Evolutionary conservation across 2,329 filamentous ascomycete species (phyloP).

Genomic region (Colletotrichum plurivorum): DNA sequence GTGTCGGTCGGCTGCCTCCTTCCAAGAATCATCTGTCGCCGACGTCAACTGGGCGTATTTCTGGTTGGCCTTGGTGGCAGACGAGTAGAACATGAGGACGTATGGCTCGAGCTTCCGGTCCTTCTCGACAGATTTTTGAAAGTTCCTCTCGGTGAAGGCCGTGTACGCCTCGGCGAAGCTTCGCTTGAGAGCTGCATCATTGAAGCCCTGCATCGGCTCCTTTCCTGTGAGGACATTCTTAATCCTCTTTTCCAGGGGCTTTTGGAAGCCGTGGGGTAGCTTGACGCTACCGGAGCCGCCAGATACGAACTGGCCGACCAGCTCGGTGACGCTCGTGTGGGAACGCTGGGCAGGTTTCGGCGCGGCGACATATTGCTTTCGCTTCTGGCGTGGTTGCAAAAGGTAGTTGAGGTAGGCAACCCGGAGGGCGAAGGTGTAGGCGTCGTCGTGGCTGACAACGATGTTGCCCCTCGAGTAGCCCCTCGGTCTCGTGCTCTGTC

Average conservation of each 20-base stretch:
- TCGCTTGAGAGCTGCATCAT: conserved; percentile 90
- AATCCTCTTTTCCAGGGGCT: conserved; percentile 77
- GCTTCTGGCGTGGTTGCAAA: conserved; percentile 89
- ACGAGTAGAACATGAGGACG: conserved; percentile 95
- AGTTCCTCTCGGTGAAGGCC: conserved; percentile 88
- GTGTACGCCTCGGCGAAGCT: conserved; percentile 97
- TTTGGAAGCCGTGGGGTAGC: conserved; percentile 69
- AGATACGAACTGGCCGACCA: conserved; percentile 87
- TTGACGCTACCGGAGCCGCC: conserved; percentile 65
- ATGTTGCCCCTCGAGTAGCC: conserved; percentile 58
- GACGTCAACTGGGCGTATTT: conserved; percentile 81
- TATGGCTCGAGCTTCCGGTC: conserved; percentile 93
- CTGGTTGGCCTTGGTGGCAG: conserved; percentile 87
- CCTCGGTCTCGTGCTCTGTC: conserved; percentile 57
- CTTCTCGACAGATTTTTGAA: conserved; percentile 93
- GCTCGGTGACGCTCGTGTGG: conserved; percentile 84
- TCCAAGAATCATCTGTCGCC: conserved; percentile 89
- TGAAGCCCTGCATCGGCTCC: conserved; percentile 89
- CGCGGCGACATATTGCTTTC: conserved; percentile 85
- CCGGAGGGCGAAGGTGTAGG: conserved; percentile 91
- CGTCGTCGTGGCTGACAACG: conserved; percentile 79
- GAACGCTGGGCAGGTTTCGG: conserved; percentile 72
- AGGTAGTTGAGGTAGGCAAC: conserved; percentile 94
- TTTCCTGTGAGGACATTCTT: conserved; percentile 84
- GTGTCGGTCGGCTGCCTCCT: conserved; percentile 92